A percentile compares a stretch with the other conserved stretches of the same genome.
phyloP scores from a whole-genome alignment of 2,329 filamentous ascomycete genomes.

The Paecilomyces fulvus region DNA sequence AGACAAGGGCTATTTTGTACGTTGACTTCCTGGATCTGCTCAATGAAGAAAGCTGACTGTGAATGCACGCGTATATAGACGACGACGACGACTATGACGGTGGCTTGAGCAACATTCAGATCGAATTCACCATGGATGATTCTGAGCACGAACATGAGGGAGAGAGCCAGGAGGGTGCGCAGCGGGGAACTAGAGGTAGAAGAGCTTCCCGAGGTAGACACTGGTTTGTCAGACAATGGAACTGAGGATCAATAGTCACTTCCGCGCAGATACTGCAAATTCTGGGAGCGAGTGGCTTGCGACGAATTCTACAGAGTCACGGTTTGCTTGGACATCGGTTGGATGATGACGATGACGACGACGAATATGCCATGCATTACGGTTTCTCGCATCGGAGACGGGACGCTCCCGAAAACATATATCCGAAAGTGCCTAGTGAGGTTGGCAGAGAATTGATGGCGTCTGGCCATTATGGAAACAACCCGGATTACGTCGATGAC shows the following conservation, averaged over 20 bases:
- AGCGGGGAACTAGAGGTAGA: slow-evolving; percentile 14
- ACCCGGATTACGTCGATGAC: slow-evolving; percentile 46
- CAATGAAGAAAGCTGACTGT: not conserved
- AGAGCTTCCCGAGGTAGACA: not conserved
- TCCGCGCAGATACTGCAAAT: slow-evolving; percentile 44
- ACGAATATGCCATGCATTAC: slow-evolving; percentile 20
- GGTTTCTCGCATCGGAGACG: slow-evolving; percentile 34
- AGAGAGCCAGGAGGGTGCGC: slow-evolving; percentile 6
- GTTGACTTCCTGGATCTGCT: not conserved
- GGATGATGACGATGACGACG: slow-evolving; percentile 22
- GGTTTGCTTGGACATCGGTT: slow-evolving; percentile 16
- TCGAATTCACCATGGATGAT: slow-evolving; percentile 21
- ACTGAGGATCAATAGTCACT: slow-evolving; percentile 18
- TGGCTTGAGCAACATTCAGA: slow-evolving; percentile 17
- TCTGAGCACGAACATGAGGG: slow-evolving; percentile 11
- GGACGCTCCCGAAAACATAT: slow-evolving; percentile 38
- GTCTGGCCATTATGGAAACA: slow-evolving; percentile 69
- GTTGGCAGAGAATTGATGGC: slow-evolving; percentile 71
- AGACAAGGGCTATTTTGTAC: slow-evolving; percentile 17
- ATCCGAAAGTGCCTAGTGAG: slow-evolving; percentile 78
- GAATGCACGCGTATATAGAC: not conserved
- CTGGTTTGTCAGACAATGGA: not conserved
- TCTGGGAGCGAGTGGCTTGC: slow-evolving; percentile 46
- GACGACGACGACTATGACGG: slow-evolving; percentile 11
- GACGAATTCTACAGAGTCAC: slow-evolving; percentile 40